A percentile compares a stretch with the other conserved stretches of the same genome.
Conservation (phyloP, 805 yeast genomes). For the Yarrowia yakushimensis region DNA sequence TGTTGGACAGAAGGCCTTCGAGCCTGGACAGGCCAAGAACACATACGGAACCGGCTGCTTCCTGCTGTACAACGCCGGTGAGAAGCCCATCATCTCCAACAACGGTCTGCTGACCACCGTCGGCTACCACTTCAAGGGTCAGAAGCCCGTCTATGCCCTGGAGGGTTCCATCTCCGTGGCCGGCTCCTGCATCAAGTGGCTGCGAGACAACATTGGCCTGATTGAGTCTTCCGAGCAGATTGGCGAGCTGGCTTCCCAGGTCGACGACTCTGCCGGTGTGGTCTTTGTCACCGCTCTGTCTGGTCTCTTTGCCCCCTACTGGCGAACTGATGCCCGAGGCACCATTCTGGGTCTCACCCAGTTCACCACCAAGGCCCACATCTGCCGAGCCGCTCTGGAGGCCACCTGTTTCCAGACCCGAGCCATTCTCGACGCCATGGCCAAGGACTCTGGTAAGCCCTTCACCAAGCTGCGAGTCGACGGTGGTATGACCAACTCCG, state of each 20-base stretch:
- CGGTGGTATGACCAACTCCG: conserved; percentile 92
- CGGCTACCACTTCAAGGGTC: conserved; percentile 81
- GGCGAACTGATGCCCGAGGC: conserved; percentile 92
- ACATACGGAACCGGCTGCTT: conserved; percentile 97
- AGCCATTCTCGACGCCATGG: conserved; percentile 88
- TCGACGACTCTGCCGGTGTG: conserved; percentile 80
- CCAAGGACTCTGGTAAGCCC: conserved; percentile 67
- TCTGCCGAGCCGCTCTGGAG: conserved; percentile 91
- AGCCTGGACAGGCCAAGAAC: conserved; percentile 84
- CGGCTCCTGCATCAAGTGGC: conserved; percentile 91
- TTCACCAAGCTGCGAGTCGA: conserved; percentile 61
- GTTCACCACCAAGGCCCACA: conserved; percentile 85
- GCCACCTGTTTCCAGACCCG: conserved; percentile 93
- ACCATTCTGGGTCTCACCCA: conserved; percentile 91
- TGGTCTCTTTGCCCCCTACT: conserved; percentile 92
- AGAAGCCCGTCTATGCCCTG: conserved; percentile 76
- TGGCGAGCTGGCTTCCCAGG: conserved; percentile 84
- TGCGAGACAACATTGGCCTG: conserved; percentile 81
- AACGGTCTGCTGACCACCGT: conserved; percentile 87
- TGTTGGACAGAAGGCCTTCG: conserved; percentile 86
- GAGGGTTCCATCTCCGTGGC: conserved; percentile 98
- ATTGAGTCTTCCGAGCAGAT: conserved; percentile 80
- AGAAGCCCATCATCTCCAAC: conserved; percentile 60
- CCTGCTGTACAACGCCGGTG: conserved; percentile 82
- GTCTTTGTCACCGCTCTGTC: conserved; percentile 93